phyloP scores from a whole-genome alignment of 129 eudicot genomes.

The Cynara cardunculus region DNA sequence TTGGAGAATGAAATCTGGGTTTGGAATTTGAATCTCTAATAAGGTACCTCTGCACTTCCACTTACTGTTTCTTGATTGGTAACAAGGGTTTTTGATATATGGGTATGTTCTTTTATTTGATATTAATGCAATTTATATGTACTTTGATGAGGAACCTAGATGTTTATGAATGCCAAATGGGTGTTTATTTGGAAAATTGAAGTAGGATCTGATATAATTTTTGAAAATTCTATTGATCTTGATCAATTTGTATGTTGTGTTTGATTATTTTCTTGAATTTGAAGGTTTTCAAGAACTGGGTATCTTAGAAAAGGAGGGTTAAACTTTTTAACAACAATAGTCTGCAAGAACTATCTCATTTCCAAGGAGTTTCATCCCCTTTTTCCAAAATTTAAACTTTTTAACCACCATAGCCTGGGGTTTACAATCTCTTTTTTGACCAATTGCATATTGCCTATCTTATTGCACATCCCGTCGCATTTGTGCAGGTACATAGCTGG shows the following conservation, averaged over 20 bases:
- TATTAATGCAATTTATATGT: slow-evolving; percentile 1
- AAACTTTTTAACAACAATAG: too few species aligned
- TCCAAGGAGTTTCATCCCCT: too few species aligned
- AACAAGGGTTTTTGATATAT: too few species aligned
- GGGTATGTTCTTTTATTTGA: neutral
- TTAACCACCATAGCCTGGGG: too few species aligned
- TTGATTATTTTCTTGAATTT: neutral
- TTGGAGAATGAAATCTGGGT: too few species aligned
- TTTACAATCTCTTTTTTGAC: too few species aligned
- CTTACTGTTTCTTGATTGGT: slow-evolving; percentile 11
- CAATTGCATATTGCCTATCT: too few species aligned
- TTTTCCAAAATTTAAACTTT: too few species aligned
- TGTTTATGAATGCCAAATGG: neutral
- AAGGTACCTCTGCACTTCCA: slow-evolving; percentile 7
- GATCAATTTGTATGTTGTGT: neutral
- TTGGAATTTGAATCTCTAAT: too few species aligned
- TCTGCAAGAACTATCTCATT: neutral
- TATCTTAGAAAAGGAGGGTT: too few species aligned
- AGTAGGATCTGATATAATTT: neutral
- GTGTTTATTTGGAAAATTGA: neutral
- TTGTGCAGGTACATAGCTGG: too few species aligned
- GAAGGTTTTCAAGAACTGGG: neutral
- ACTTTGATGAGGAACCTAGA: neutral
- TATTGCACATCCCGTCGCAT: too few species aligned
- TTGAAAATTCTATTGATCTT: neutral